phyloP scores from a whole-genome alignment of 2,329 filamentous ascomycete species.

The Pestalotiopsis sp. region DNA sequence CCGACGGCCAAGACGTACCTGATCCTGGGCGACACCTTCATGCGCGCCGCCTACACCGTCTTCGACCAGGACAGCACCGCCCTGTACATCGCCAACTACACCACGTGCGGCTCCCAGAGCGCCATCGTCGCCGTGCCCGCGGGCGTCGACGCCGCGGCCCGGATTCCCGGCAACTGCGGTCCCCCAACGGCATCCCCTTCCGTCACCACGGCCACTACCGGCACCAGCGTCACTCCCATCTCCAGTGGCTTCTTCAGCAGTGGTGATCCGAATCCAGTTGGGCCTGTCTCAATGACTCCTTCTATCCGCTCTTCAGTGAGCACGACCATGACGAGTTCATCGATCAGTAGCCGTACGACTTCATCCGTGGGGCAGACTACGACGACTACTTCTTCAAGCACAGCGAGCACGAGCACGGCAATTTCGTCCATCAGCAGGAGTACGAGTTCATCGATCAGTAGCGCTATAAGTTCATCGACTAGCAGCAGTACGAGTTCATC shows the following conservation, averaged over 20 bases:
- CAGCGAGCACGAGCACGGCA: neutral
- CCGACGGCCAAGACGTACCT: conserved; percentile 25
- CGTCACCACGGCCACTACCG: neutral
- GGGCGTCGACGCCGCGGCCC: conserved; percentile 25
- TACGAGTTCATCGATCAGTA: neutral
- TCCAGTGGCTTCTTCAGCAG: neutral
- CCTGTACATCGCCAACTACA: conserved; percentile 32
- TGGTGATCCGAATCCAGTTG: conserved; percentile 10
- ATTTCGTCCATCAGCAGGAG: too few species aligned
- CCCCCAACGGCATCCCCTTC: neutral
- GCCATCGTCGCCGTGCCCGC: conserved; percentile 29
- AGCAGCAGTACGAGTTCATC: neutral
- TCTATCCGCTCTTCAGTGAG: conserved; percentile 11
- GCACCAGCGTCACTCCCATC: neutral
- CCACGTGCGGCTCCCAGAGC: conserved; percentile 23
- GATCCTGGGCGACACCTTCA: conserved; percentile 34
- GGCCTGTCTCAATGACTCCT: conserved; percentile 13
- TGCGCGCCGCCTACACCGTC: conserved; percentile 32
- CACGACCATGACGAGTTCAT: neutral
- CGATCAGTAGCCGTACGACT: neutral
- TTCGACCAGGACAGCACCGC: conserved; percentile 33
- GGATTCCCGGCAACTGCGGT: conserved; percentile 26
- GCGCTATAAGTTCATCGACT: too few species aligned
- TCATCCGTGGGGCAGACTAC: neutral
- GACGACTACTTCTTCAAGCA: neutral